These are phyloP conservation scores for Escovopsis sp. DNA, from an alignment of 2,329 filamentous ascomycete species.

Conservation along the genomic window DNA sequence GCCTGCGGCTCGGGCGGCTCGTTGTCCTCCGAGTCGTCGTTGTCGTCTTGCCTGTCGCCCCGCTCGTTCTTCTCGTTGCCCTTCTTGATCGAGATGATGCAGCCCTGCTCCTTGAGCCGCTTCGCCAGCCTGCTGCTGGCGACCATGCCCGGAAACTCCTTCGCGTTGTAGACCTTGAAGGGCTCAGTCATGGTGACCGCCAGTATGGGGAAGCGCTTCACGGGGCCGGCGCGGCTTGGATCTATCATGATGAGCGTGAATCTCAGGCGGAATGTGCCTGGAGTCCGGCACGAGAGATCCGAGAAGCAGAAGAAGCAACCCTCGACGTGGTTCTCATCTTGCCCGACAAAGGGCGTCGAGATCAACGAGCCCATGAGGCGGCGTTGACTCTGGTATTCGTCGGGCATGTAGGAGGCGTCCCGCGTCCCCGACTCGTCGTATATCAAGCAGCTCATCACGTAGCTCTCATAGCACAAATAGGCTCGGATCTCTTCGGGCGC, in stretches of 20 bases:
- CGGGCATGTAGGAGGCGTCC: constrained; percentile 57
- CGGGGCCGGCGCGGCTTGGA: constrained; percentile 33
- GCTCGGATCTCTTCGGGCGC: constrained; percentile 36
- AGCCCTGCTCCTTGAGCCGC: constrained; percentile 61
- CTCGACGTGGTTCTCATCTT: constrained; percentile 56
- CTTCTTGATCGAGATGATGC: constrained; percentile 75
- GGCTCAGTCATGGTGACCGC: constrained; percentile 45
- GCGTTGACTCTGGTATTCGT: constrained; percentile 56
- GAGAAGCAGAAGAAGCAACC: constrained; percentile 80
- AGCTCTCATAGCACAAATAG: constrained; percentile 44
- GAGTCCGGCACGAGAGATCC: constrained; percentile 64
- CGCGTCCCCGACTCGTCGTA: constrained; percentile 52
- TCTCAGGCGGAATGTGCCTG: constrained; percentile 58
- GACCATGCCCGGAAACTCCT: constrained; percentile 75
- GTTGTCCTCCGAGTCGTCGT: constrained; percentile 7
- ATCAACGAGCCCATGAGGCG: constrained; percentile 69
- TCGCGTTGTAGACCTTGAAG: constrained; percentile 72
- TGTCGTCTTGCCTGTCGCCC: constrained; percentile 5
- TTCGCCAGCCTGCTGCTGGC: constrained; percentile 62
- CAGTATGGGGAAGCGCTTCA: constrained; percentile 32
- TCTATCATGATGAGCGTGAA: constrained; percentile 63
- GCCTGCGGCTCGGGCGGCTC: neutral
- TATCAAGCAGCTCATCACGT: constrained; percentile 63
- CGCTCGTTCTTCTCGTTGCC: constrained; percentile 30
- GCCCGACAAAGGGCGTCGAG: constrained; percentile 59